These are phyloP conservation scores for Malania oleifera DNA, from an alignment of 164 flowering plant genomes.

Conservation along the genomic window DNA sequence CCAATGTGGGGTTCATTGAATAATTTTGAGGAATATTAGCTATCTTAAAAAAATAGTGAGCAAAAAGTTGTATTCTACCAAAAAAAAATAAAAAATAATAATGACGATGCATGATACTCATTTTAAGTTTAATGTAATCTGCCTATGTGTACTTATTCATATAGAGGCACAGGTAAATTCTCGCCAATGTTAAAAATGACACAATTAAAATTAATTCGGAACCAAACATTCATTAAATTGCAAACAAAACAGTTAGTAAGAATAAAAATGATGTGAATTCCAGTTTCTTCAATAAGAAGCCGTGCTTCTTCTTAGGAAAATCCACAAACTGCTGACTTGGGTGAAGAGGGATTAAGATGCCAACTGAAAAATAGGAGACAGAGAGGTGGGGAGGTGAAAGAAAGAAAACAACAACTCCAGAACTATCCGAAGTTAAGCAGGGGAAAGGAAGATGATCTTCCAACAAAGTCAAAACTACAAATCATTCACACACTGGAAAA, in stretches of 20 bases:
- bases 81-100: too few species aligned
- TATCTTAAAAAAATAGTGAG: too few species aligned
- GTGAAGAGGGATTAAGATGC: conserved; percentile 76
- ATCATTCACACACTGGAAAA: neutral
- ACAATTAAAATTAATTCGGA: neutral
- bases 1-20: too few species aligned
- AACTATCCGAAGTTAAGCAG: neutral
- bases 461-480: neutral
- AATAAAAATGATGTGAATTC: conserved; percentile 11
- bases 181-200: neutral
- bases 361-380: too few species aligned
- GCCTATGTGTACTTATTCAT: neutral
- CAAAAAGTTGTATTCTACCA: too few species aligned
- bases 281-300: conserved; percentile 70
- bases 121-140: neutral
- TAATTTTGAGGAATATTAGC: too few species aligned
- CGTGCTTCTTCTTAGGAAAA: conserved; percentile 86
- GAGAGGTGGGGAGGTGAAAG: too few species aligned
- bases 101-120: too few species aligned
- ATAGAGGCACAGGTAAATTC: neutral
- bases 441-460: neutral
- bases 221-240: neutral
- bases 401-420: conserved; percentile 1
- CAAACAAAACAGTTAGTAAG: neutral
- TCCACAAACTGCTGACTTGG: conserved; percentile 97